Evolutionary conservation across 805 yeast genomes (phyloP).

Genomic region (Blastobotrys americana): DNA sequence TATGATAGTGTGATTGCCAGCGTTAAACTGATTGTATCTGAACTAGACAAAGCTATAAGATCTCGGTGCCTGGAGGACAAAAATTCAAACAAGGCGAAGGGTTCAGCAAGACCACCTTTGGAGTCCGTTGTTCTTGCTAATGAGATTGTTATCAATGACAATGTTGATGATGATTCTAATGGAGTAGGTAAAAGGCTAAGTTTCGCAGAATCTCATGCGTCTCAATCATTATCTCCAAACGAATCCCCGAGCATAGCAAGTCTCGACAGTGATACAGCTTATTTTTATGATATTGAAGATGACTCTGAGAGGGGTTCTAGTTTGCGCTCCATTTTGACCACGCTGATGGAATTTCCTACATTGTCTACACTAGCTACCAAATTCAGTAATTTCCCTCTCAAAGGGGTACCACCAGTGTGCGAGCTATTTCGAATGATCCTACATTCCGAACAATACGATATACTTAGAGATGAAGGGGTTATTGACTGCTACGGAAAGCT

Average conservation of each 20-base stretch:
- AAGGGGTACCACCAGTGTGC: slow-evolving; percentile 5
- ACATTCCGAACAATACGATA: slow-evolving; percentile 2
- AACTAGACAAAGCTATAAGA: not conserved
- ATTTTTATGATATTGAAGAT: not conserved
- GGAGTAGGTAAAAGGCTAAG: not conserved
- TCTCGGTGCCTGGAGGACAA: not conserved
- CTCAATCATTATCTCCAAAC: too few relatives aligned
- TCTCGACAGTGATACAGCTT: not conserved
- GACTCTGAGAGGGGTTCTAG: not conserved
- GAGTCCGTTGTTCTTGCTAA: not conserved
- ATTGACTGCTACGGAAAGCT: slow-evolving; percentile 6
- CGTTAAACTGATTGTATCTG: not conserved
- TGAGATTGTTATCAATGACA: not conserved
- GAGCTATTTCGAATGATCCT: slow-evolving; percentile 3
- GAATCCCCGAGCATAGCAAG: too few relatives aligned
- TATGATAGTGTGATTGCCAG: not conserved
- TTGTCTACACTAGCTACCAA: not conserved
- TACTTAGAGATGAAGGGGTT: slow-evolving; percentile 1
- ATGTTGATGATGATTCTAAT: not conserved
- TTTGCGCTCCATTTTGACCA: not conserved
- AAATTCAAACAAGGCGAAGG: not conserved
- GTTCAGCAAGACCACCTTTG: not conserved
- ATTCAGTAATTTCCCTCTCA: slow-evolving; percentile 7
- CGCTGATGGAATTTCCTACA: not conserved
- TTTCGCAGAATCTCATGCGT: not conserved